A percentile compares a stretch with the other conserved stretches of the same genome.
These are phyloP conservation scores for Penicillium sp. DNA, from an alignment of 2,329 filamentous ascomycete species.

Conservation along the genomic window DNA sequence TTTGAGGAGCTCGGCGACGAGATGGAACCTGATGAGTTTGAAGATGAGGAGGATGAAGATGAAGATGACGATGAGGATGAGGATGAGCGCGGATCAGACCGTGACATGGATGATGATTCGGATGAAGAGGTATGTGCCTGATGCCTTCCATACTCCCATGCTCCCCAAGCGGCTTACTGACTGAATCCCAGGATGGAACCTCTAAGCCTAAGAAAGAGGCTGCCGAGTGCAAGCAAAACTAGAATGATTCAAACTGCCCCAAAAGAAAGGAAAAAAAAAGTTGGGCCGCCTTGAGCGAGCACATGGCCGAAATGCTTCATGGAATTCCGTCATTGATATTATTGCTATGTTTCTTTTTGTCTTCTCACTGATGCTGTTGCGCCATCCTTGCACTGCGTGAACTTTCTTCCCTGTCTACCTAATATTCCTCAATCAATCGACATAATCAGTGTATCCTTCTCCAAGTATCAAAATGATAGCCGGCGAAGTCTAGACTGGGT, in stretches of 20 bases:
- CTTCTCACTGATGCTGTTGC: conserved; percentile 16
- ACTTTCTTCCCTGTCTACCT: conserved; percentile 18
- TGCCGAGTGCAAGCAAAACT: conserved; percentile 95
- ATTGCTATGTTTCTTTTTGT: conserved; percentile 15
- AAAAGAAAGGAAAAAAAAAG: conserved; percentile 11
- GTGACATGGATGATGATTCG: conserved; percentile 58
- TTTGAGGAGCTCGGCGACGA: conserved; percentile 92
- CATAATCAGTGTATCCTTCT: conserved; percentile 23
- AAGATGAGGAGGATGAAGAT: conserved; percentile 89
- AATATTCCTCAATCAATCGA: conserved; percentile 25
- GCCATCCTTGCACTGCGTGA: conserved; percentile 16
- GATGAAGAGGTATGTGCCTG: conserved; percentile 44
- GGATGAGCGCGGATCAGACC: conserved; percentile 58
- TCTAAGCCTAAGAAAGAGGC: conserved; percentile 91
- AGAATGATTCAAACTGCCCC: conserved; percentile 42
- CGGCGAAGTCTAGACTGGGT: no score
- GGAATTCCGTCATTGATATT: conserved; percentile 30
- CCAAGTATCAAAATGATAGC: no score
- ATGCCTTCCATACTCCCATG: neutral
- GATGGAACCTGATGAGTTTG: conserved; percentile 72
- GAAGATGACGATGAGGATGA: conserved; percentile 85
- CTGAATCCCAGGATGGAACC: conserved; percentile 63
- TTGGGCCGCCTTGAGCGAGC: conserved; percentile 4
- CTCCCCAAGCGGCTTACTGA: conserved; percentile 19
- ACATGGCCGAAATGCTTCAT: conserved; percentile 29